Conservation (phyloP, 192 early-diverging fungal species). For the Backusella sp. region DNA sequence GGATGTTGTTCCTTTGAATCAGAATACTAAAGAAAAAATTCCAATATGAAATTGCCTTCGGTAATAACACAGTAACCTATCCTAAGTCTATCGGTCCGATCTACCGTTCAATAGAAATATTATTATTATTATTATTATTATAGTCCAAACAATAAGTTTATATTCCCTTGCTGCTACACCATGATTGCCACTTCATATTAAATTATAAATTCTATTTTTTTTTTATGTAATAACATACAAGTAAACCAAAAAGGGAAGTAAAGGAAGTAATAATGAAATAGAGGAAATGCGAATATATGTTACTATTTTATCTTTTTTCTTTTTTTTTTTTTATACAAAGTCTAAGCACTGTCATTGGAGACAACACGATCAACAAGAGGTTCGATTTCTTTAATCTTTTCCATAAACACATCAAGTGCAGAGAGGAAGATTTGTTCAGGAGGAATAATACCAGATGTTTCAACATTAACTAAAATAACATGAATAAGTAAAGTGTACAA, state of each 20-base stretch:
- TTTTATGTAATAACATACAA: not conserved
- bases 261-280: not conserved
- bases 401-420: constrained; percentile 75
- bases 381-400: constrained; percentile 65
- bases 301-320: not conserved
- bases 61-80: no score
- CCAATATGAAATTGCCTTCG: no score
- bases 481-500: not conserved
- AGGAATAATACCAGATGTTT: constrained; percentile 80
- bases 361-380: constrained; percentile 37
- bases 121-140: no score
- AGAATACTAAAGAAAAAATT: no score
- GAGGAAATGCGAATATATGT: not conserved
- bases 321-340: not conserved
- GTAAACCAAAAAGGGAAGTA: not conserved
- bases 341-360: not conserved
- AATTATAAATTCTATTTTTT: not conserved
- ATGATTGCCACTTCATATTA: not conserved
- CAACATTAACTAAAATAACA: constrained; percentile 64
- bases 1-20: no score
- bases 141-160: no score
- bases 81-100: no score
- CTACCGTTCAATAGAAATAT: no score
- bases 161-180: no score
- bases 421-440: constrained; percentile 77